Conservation (phyloP, 805 yeast species). For the Yarrowia sp. region DNA sequence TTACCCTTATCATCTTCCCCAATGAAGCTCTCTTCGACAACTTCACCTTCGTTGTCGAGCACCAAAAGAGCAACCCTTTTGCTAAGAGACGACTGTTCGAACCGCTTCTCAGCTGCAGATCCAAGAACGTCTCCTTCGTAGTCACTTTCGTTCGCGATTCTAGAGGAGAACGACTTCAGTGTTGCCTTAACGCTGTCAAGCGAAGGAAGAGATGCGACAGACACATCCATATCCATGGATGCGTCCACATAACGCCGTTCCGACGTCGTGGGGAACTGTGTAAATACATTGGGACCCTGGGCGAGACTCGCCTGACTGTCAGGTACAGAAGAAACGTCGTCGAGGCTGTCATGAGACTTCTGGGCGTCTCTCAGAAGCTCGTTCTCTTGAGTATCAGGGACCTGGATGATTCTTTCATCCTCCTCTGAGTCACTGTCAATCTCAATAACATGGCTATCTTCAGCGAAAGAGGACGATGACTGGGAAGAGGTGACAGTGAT, state of each 20-base stretch:
- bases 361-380: background rate
- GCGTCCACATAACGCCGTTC: slow-evolving; percentile 7
- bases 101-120: background rate
- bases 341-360: background rate
- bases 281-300: background rate
- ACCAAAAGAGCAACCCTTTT: background rate
- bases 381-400: background rate
- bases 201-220: slow-evolving; percentile 13
- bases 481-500: no score
- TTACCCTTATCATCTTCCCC: background rate
- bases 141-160: background rate
- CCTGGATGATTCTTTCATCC: background rate
- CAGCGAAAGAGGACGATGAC: background rate
- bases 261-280: background rate
- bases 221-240: slow-evolving; percentile 16
- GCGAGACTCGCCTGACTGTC: slow-evolving; percentile 2
- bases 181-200: background rate
- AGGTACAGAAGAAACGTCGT: slow-evolving; percentile 10
- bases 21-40: background rate
- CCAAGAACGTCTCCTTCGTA: background rate
- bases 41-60: background rate
- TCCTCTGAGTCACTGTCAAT: background rate
- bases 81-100: background rate
- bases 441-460: background rate
- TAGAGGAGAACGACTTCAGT: background rate